Base-by-base conservation (phyloP, 148 eudicot genomes). In the Diospyros lotus region DNA sequence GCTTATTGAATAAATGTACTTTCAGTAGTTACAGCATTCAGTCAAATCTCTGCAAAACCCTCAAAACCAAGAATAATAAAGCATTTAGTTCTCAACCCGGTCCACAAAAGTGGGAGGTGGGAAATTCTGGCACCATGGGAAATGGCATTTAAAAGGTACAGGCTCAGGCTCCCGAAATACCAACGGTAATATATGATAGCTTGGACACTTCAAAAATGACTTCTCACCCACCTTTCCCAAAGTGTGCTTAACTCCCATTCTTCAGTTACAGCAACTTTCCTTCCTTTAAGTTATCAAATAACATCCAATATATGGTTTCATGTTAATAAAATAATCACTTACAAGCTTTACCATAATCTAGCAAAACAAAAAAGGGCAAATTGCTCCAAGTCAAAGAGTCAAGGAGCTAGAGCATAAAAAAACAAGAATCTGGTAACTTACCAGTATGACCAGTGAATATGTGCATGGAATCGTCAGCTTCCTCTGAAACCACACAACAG, bases 391-490 rank as follows among this genome's bases (percentile, higher is more conserved):
- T 17, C n/a, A 43, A 28, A 42, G 8, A 9, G 50, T 9, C 38
- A 59, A 14, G 50, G 40, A 46, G 46, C 17, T 76, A 62, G 12
- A 1, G 14, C 65, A 53, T 44, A 75, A 45, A 55, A 28, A 58
- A 41, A 9, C 58, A 3, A 45, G 18, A 43, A 45, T n/a, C 17
- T 2, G 52, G 68, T 53, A 41, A 46, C 68, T 79, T 77, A 92
- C 98, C 91, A 63, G 93, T 77, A 74, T 95, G 98, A 52, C 98
- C 98, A 17, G 97, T 90, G 81, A 95, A 95, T 58, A 77, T 90
- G 80, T 95, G 98, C 81, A 88, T 58, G 6, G 98, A 95, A 90
- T 95, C 98, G 82, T 95, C 98, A 68, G 84, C 80, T 67, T 79
- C 91, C 48, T 87, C 97, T 90, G 88, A 71, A 88, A 77, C 66